These are phyloP conservation scores for Trichoderma erinaceum DNA, from an alignment of 495 filamentous ascomycete genomes.

Conservation along the genomic window DNA sequence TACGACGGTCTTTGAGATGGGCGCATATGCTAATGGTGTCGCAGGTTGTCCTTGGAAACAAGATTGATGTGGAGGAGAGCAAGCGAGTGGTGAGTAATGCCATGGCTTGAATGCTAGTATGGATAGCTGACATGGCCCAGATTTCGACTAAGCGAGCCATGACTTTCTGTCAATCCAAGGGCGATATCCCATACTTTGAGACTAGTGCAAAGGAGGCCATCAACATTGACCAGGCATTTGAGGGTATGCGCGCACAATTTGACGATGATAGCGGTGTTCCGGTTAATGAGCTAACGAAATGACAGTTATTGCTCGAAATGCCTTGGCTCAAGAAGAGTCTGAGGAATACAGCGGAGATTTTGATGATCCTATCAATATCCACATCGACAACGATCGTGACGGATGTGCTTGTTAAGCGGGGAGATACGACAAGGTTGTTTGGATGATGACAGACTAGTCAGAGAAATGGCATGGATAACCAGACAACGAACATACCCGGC, in stretches of 20 bases:
- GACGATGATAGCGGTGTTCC: constrained; percentile 4
- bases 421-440: background rate
- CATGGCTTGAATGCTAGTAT: background rate
- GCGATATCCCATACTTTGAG: constrained; percentile 97
- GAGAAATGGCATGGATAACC: background rate
- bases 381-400: constrained; percentile 82
- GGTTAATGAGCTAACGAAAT: background rate
- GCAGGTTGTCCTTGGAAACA: constrained; percentile 92
- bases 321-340: constrained; percentile 91
- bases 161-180: constrained; percentile 96
- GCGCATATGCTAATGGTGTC: constrained; percentile 15
- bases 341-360: constrained; percentile 91
- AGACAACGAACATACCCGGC: background rate
- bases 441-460: background rate
- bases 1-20: background rate
- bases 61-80: constrained; percentile 97
- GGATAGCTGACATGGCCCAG: constrained; percentile 32
- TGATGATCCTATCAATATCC: constrained; percentile 94
- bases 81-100: constrained; percentile 67
- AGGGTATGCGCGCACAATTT: constrained; percentile 53
- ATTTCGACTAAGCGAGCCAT: constrained; percentile 92
- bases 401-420: constrained; percentile 75
- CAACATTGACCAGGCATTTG: constrained; percentile 97
- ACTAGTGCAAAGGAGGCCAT: constrained; percentile 98
- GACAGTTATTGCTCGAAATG: constrained; percentile 92